phyloP scores from a whole-genome alignment of 2,329 filamentous ascomycete genomes.

The Claviceps monticola region DNA sequence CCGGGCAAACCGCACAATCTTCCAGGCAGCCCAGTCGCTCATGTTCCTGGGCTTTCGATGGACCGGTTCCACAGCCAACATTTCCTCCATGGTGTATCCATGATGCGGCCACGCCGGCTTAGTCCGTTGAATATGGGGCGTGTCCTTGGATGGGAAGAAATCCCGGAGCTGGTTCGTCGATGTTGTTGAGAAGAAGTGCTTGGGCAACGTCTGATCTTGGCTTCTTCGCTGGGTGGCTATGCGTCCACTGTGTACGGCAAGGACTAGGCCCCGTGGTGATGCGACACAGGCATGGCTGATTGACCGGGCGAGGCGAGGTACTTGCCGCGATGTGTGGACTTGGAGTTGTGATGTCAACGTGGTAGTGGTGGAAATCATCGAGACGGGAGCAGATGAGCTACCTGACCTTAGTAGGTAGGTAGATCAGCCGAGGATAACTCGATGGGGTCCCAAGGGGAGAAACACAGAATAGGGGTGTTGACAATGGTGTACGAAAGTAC shows the following conservation, averaged over 20 bases:
- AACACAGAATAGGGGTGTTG: neutral
- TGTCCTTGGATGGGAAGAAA: slow-evolving; percentile 50
- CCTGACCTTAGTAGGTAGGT: neutral
- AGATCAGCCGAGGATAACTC: neutral
- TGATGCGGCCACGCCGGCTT: slow-evolving; percentile 57
- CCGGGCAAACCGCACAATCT: slow-evolving; percentile 60
- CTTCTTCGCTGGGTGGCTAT: slow-evolving; percentile 5
- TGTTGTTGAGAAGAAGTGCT: slow-evolving; percentile 41
- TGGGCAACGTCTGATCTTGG: slow-evolving; percentile 7
- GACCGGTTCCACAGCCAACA: slow-evolving; percentile 58
- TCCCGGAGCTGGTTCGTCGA: slow-evolving; percentile 32
- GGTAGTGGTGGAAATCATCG: slow-evolving; percentile 17
- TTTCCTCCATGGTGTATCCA: slow-evolving; percentile 65
- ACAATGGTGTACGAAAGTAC: too few species aligned
- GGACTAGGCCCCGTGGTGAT: slow-evolving; percentile 5
- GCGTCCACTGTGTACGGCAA: slow-evolving; percentile 5
- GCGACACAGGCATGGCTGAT: slow-evolving; percentile 2
- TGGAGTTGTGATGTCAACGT: slow-evolving; percentile 7
- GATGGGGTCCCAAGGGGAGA: neutral
- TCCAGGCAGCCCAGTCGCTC: slow-evolving; percentile 68
- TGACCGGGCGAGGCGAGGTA: slow-evolving; percentile 11
- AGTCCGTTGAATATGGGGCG: slow-evolving; percentile 46
- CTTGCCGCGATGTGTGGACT: slow-evolving; percentile 10
- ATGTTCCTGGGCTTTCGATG: slow-evolving; percentile 61
- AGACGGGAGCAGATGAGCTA: neutral